Base-by-base conservation (phyloP, 2,329 filamentous ascomycete genomes). In the Claviceps sp. region DNA sequence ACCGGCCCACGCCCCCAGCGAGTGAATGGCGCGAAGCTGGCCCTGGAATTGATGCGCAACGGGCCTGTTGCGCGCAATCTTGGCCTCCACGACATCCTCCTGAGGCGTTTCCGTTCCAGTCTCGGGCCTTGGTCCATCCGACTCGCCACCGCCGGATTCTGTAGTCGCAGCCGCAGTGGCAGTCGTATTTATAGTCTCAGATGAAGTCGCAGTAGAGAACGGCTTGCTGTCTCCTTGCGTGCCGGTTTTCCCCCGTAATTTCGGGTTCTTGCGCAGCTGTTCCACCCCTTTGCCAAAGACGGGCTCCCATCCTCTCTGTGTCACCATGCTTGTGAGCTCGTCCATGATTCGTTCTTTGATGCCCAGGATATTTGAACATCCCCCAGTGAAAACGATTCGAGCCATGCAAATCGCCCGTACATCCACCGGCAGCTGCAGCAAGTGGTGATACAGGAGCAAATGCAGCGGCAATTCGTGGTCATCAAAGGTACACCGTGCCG, bases 401-500 rank as follows among this genome's bases (percentile, higher is more conserved):
- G 89, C 83, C 82, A 96, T 93, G 66, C 91, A 96, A 4, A 84
- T 70, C 1, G 86, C 84, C 24, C 93, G 82, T 4, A 90, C 82
- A 65, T 98, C 93, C 4, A 91, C 70, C 0, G 89, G 87, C 1
- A 96, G 73, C 7, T 80, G 75, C 1, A 94, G 73, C 1, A 98
- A 76, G 40, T 82, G 78, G 50, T 80, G 78, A 67, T 95, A 94
- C 2, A 94, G 73, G 8, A 97, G 75, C 13, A 82, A 64, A 50
- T 87, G 87, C 1, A 97, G 62, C 0, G 91, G 83, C 17, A 87
- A 76, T 57, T 97, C 91, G 59, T 98, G 77, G 60, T 97, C 90
- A 62, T 98, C 93, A 56, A 89, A 82, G 41, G 82, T 80, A 17
- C 67, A 64, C 61, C 71, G 60, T 61, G 69, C 55, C 69, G 69